Conservation (phyloP, 768 basidiomycete genomes). For the Kwoniella heveanensis region DNA sequence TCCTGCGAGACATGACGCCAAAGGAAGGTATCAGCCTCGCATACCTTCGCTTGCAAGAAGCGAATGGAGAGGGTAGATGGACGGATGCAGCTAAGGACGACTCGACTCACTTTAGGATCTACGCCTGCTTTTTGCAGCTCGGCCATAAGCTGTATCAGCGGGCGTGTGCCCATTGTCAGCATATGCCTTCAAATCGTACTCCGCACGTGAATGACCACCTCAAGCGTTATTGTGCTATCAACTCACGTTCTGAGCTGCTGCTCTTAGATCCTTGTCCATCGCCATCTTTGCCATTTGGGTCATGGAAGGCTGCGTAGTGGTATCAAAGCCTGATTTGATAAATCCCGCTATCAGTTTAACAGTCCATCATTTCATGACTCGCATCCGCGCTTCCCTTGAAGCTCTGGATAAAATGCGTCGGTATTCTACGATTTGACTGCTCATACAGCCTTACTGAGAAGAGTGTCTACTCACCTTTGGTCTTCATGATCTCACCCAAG, state of each 20-base stretch:
- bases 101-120: slow-evolving; percentile 31
- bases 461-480: slow-evolving; percentile 37
- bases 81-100: not conserved
- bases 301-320: slow-evolving; percentile 38
- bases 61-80: too few species aligned
- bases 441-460: too few species aligned
- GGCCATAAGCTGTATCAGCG: slow-evolving; percentile 28
- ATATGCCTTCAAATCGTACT: not conserved
- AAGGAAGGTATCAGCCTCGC: not conserved
- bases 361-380: too few species aligned
- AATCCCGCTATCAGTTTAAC: too few species aligned
- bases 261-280: slow-evolving; percentile 46
- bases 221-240: not conserved
- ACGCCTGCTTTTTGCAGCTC: slow-evolving; percentile 48
- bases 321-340: slow-evolving; percentile 44
- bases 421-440: too few species aligned
- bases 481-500: slow-evolving; percentile 39
- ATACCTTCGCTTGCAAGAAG: too few species aligned
- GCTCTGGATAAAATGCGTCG: too few species aligned
- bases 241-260: slow-evolving; percentile 39
- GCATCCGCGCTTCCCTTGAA: too few species aligned
- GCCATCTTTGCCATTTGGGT: slow-evolving; percentile 46
- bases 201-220: too few species aligned
- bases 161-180: not conserved
- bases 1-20: slow-evolving; percentile 2